A percentile compares a stretch with the other conserved stretches of the same genome.
Evolutionary conservation across 176 grass and related monocot genomes (phyloP).

Genomic region (Bothriochloa decipiens): DNA sequence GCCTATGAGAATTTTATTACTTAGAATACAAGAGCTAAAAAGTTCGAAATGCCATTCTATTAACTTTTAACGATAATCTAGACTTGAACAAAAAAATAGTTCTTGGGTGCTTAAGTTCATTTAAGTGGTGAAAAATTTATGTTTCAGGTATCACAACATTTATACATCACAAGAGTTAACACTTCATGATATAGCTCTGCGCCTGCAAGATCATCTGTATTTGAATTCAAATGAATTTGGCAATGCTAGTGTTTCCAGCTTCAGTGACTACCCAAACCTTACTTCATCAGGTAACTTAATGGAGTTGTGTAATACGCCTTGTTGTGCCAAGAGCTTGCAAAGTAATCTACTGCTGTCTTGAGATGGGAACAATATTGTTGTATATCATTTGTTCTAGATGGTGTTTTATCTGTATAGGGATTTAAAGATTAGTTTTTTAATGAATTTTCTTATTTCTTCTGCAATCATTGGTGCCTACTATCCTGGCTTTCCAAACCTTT

Average conservation of each 20-base stretch:
- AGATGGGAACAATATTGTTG: neutral
- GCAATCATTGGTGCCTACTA: neutral
- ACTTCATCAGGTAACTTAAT: conserved; percentile 55
- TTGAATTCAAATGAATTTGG: conserved; percentile 47
- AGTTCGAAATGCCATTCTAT: neutral
- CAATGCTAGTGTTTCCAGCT: conserved; percentile 17
- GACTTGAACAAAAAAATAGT: conserved; percentile 33
- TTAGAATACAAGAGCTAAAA: conserved; percentile 1
- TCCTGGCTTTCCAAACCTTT: neutral
- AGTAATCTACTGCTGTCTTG: neutral
- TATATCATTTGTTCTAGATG: neutral
- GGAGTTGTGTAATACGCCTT: neutral
- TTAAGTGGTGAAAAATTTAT: conserved; percentile 22
- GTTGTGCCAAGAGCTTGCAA: conserved; percentile 25
- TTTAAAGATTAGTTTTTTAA: neutral
- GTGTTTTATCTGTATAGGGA: neutral
- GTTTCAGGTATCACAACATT: conserved; percentile 74
- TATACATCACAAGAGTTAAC: conserved; percentile 74
- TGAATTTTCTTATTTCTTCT: conserved; percentile 26
- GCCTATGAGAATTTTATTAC: neutral
- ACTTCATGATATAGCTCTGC: conserved; percentile 71
- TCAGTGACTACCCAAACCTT: conserved; percentile 48
- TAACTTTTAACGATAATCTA: neutral
- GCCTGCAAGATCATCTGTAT: conserved; percentile 50
- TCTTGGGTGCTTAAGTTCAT: conserved; percentile 11